These are phyloP conservation scores for Linum tenue DNA, from an alignment of 345 rosid genomes.

Conservation along the genomic window DNA sequence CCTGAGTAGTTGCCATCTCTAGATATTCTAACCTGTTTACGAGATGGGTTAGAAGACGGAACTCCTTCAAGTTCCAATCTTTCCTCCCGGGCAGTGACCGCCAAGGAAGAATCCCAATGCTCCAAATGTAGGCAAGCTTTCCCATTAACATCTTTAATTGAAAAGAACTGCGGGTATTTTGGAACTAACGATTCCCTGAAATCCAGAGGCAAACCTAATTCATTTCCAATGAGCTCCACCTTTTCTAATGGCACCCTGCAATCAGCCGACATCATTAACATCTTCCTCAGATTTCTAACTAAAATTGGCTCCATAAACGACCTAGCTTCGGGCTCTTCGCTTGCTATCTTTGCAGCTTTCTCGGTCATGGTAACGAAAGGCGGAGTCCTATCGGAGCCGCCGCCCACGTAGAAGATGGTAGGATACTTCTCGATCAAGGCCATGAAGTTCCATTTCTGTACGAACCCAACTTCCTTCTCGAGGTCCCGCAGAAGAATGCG, in stretches of 20 bases:
- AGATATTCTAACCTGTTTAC: constrained; percentile 45
- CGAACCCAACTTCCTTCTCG: constrained; percentile 84
- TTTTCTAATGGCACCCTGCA: constrained; percentile 68
- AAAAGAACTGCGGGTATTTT: constrained; percentile 60
- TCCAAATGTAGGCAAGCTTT: constrained; percentile 55
- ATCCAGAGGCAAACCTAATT: constrained; percentile 70
- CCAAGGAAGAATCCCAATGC: constrained; percentile 82
- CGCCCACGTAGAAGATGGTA: constrained; percentile 55
- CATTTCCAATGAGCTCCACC: constrained; percentile 54
- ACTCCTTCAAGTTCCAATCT: constrained; percentile 37
- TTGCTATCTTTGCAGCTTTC: constrained; percentile 53
- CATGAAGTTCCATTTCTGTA: constrained; percentile 86
- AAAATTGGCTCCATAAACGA: constrained; percentile 64
- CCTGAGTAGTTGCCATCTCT: constrained; percentile 78
- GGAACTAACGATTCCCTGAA: constrained; percentile 56
- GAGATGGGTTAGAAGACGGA: constrained; percentile 15
- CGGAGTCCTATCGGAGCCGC: constrained; percentile 40
- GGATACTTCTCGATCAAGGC: constrained; percentile 72
- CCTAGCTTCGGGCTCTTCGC: constrained; percentile 42
- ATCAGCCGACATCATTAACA: constrained; percentile 81
- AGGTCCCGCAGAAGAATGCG: constrained; percentile 71
- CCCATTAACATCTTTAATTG: constrained; percentile 52
- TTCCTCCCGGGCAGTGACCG: constrained; percentile 59
- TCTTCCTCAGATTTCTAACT: constrained; percentile 67
- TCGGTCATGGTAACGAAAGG: constrained; percentile 57